Conservation (phyloP, 306 rosid genomes). For the Trifolium dubium region DNA sequence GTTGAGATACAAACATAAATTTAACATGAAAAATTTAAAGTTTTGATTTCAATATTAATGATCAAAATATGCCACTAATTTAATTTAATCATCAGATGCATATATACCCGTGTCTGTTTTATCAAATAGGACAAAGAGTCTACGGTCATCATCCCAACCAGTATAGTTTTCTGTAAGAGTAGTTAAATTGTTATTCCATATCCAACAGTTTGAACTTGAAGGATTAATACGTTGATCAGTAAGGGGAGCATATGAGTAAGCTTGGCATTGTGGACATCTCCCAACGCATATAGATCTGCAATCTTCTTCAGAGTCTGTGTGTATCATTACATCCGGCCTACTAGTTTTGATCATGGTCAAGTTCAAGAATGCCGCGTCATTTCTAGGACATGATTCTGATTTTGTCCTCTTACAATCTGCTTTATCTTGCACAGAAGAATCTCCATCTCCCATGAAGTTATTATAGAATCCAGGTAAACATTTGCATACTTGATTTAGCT, state of each 20-base stretch:
- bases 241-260: slow-evolving; percentile 43
- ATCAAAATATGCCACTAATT: too few species aligned
- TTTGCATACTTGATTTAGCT: not conserved
- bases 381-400: not conserved
- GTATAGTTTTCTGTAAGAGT: slow-evolving; percentile 41
- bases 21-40: too few species aligned
- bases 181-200: slow-evolving; percentile 28
- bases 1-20: too few species aligned
- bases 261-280: slow-evolving; percentile 4
- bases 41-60: too few species aligned
- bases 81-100: too few species aligned
- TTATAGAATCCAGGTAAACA: slow-evolving; percentile 50
- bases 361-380: not conserved
- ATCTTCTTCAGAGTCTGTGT: not conserved
- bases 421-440: not conserved
- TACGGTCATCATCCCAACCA: not conserved
- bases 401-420: not conserved
- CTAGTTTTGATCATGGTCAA: slow-evolving; percentile 11
- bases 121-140: slow-evolving; percentile 27
- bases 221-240: not conserved
- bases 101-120: slow-evolving; percentile 43
- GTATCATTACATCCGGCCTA: not conserved
- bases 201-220: not conserved
- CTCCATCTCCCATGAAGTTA: not conserved
- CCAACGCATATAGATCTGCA: slow-evolving; percentile 24